Evolutionary conservation across 495 filamentous ascomycete species (phyloP).

Genomic region (Delitschia confertaspora): DNA sequence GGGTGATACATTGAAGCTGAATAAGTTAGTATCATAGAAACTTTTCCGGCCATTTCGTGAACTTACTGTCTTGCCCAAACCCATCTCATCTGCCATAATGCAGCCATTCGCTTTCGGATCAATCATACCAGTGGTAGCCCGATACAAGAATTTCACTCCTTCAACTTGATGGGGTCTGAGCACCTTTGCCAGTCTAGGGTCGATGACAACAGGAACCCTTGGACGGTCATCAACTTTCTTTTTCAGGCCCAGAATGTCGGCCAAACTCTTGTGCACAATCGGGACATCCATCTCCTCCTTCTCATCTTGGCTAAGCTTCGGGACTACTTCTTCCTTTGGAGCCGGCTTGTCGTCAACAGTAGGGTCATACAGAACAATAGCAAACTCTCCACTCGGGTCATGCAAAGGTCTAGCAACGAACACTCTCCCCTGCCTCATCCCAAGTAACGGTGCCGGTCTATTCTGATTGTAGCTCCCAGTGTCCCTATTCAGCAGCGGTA

Average conservation of each 20-base stretch:
- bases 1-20: conserved; percentile 61
- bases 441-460: conserved; percentile 75
- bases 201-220: conserved; percentile 93
- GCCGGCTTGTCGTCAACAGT: conserved; percentile 79
- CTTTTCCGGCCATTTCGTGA: conserved; percentile 19
- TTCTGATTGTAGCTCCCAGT: conserved; percentile 60
- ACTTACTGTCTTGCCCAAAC: conserved; percentile 81
- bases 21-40: conserved; percentile 41
- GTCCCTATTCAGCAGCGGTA: conserved; percentile 80
- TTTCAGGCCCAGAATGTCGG: conserved; percentile 91
- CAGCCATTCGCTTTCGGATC: conserved; percentile 92
- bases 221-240: conserved; percentile 77
- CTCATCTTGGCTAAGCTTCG: conserved; percentile 44
- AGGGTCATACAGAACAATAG: conserved; percentile 92
- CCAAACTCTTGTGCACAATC: conserved; percentile 82
- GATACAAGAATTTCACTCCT: conserved; percentile 96
- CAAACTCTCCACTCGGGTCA: conserved; percentile 90
- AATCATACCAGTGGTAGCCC: conserved; percentile 84
- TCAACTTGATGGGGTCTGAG: conserved; percentile 95
- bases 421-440: conserved; percentile 69
- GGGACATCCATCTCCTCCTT: conserved; percentile 64
- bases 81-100: conserved; percentile 99
- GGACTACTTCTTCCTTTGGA: conserved; percentile 41
- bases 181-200: conserved; percentile 83
- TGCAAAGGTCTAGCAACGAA: conserved; percentile 89